Evolutionary conservation across 225 moss, liverwort and hornwort genomes (phyloP).

Genomic region (Marchantia polymorpha): DNA sequence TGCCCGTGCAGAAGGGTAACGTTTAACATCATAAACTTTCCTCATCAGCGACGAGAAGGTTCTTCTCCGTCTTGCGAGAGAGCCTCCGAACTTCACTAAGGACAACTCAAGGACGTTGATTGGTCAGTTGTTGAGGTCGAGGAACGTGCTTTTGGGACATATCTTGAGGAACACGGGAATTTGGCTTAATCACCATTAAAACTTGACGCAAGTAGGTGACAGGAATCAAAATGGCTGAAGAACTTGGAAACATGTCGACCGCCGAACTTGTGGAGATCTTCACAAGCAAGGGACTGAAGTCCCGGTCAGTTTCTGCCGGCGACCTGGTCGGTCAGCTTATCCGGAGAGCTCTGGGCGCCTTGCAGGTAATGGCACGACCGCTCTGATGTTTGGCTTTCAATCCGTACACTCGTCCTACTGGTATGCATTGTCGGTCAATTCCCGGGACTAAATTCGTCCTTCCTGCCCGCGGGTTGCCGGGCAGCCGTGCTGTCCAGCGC

Average conservation of each 20-base stretch:
- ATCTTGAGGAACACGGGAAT: background rate
- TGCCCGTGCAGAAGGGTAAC: conserved; percentile 13
- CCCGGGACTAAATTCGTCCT: background rate
- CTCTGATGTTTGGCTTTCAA: background rate
- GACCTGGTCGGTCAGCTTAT: conserved; percentile 28
- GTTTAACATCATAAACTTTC: background rate
- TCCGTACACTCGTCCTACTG: background rate
- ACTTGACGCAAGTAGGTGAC: conserved; percentile 8
- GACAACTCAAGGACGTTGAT: background rate
- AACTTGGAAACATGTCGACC: conserved; percentile 30
- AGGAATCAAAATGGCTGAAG: conserved; percentile 24
- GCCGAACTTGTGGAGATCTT: conserved; percentile 34
- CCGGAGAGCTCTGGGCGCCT: conserved; percentile 15
- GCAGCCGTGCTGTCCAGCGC: background rate
- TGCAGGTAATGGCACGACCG: conserved; percentile 20
- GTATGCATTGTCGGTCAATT: background rate
- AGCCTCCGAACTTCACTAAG: conserved; percentile 4
- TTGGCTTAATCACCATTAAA: conserved; percentile 9
- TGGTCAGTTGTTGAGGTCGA: background rate
- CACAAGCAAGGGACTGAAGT: conserved; percentile 22
- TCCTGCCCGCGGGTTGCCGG: background rate
- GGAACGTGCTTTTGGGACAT: background rate
- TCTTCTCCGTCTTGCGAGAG: conserved; percentile 17
- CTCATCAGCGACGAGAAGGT: conserved; percentile 27
- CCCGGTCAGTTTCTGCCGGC: conserved; percentile 13